Base-by-base conservation (phyloP, 495 filamentous ascomycete genomes). In the Xylaria curta region DNA sequence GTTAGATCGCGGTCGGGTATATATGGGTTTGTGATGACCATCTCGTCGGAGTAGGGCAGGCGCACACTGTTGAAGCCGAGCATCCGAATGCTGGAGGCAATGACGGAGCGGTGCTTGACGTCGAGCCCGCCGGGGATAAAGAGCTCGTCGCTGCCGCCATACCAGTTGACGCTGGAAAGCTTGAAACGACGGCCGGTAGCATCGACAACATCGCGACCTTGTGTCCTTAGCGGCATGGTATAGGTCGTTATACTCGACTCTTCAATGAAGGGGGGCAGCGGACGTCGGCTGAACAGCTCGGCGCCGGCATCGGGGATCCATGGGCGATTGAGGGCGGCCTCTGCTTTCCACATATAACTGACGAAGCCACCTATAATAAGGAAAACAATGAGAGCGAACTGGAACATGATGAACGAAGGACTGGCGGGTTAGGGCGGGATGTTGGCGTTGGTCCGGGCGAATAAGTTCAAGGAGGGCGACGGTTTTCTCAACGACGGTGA, bases 1-100 rank as follows among this genome's bases (percentile, higher is more conserved):
- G 78, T 70, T 21, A 91, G 72, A 33, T 87, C 73, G n/a, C 82
- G 79, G 17, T 82, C 78, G 21, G 79, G 72, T 42, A 91, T 81
- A 9, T 77, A 70, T 2, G 87, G 88, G 71, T 90, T 89, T 0
- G 75, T 59, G 5, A 83, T 80, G 47, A 90, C 87, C 80, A 90
- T 84, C 81, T 91, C 88, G 73, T 91, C 89, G 13, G 83, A 81
- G 78, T 91, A 91, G 8, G 89, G 88, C 64, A 91, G 72, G 9
- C 89, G 82, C 71, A 91, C 89, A 74, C 86, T 88, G 79, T 91
- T 91, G 81, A 91, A 91, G 17, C 89, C 88, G 42, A 91, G 76
- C 19, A 69, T 64, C 21, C 84, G 81, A 73, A 90, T 86, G 24
- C 83, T 83, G 26, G 66, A 40, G 2, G 88, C 88, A 68, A 91